Evolutionary conservation across 2,329 filamentous ascomycete genomes (phyloP).

Genomic region (Calonectria henricotiae): DNA sequence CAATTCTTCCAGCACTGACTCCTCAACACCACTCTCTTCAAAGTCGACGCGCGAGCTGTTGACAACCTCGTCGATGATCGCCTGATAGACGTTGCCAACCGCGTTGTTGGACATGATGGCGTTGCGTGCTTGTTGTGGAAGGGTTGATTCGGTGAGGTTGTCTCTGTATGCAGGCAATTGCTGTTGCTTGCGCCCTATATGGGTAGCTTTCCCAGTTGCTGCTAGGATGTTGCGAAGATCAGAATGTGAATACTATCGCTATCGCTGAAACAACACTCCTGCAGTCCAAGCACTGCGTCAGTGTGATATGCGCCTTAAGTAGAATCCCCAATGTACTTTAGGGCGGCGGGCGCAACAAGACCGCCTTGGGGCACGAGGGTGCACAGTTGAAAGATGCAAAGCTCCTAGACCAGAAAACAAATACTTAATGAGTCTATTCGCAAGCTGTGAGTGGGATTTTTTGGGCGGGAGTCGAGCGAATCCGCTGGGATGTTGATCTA

Average conservation of each 20-base stretch:
- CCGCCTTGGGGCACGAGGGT: constrained; percentile 29
- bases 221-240: neutral
- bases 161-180: constrained; percentile 14
- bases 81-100: constrained; percentile 85
- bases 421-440: constrained; percentile 32
- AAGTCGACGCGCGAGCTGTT: constrained; percentile 95
- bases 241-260: constrained; percentile 6
- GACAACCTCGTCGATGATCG: constrained; percentile 88
- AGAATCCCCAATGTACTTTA: constrained; percentile 36
- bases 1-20: constrained; percentile 88
- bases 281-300: neutral
- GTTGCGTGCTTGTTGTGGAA: constrained; percentile 32
- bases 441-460: constrained; percentile 26
- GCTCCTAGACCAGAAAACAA: constrained; percentile 33
- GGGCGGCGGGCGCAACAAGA: constrained; percentile 27
- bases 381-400: constrained; percentile 29
- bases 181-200: neutral
- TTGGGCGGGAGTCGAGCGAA: constrained; percentile 34
- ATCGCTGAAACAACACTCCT: neutral
- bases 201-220: neutral
- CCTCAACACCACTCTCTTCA: constrained; percentile 94
- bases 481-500: constrained; percentile 38
- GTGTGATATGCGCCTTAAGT: constrained; percentile 31
- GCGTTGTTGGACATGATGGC: constrained; percentile 71
- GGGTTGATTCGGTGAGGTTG: constrained; percentile 17